phyloP scores from a whole-genome alignment of 257 asterid species.

The Salvia splendens region DNA sequence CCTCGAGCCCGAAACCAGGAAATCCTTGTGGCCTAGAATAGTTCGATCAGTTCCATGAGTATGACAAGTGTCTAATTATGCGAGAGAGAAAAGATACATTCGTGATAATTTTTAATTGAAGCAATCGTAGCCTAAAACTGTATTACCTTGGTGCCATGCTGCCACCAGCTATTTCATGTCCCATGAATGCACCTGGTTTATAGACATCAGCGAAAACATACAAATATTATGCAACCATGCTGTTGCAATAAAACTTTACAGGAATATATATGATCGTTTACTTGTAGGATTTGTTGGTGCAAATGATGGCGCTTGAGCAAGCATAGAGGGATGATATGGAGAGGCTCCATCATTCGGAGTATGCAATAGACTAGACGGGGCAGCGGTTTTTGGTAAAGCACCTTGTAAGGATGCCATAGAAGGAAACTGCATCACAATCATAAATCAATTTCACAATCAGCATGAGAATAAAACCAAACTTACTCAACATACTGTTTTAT shows the following conservation, averaged over 20 bases:
- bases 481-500: conserved; percentile 11
- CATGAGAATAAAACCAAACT: conserved; percentile 18
- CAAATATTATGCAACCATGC: conserved; percentile 10
- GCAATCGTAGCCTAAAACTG: conserved; percentile 14
- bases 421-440: conserved; percentile 65
- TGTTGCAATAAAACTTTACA: conserved; percentile 18
- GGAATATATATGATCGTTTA: conserved; percentile 34
- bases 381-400: conserved; percentile 53
- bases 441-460: conserved; percentile 23
- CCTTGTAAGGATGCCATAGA: conserved; percentile 69
- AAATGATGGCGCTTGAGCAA: conserved; percentile 36
- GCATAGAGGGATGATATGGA: conserved; percentile 41
- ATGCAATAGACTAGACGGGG: conserved; percentile 48
- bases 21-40: conserved; percentile 61
- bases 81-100: not conserved
- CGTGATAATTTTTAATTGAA: not conserved
- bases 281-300: conserved; percentile 56
- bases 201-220: conserved; percentile 1
- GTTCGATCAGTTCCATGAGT: conserved; percentile 19
- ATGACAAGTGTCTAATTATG: not conserved
- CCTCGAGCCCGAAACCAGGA: conserved; percentile 50
- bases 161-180: conserved; percentile 61
- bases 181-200: conserved; percentile 58
- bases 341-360: conserved; percentile 55
- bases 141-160: conserved; percentile 63